Evolutionary conservation across 1,284 basidiomycete genomes (phyloP), one percentile per base, ranked within the genome.

Genomic region (Apiotrichum domesticum): DNA sequence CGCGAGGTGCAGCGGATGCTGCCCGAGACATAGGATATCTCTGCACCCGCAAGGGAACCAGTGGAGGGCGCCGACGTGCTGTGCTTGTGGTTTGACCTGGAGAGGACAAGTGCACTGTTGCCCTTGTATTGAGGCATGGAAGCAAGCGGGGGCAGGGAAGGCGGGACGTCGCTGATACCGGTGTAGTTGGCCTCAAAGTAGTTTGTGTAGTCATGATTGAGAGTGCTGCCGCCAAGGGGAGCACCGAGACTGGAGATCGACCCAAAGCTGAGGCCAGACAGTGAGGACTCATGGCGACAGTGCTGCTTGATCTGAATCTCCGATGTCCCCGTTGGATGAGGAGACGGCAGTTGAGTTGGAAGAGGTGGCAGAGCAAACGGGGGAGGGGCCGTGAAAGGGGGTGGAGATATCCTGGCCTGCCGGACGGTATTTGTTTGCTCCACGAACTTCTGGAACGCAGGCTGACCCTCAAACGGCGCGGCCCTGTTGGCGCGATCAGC

Each of bases 171-270:
- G 15, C 32, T 35, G 21, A 49, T 49, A 7, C 35, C 47, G 14
- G 47, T 49, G 37, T 74, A 74, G 46, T 82, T 54, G 79, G 79
- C 42, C 79, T 73, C 48, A 79, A 85, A 70, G 58, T 72, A 73
- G 61, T 85, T 90, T 50, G 87, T 85, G 72, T 90, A 91, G 1
- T 88, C 87, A 70, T 90, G 87, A 0, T 73, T 74, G 1, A 80
- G 87, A 86, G 54, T 37, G 37, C 47, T 39, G n/a, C 47, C 47
- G 3, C 86, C 81, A 60, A 88, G 78, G 33, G 87, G 82, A 2
- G 79, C 80, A 2, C 88, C 88, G 55, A 88, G 87, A 0, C 87
- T 90, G 0, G 88, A 91, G 32, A 91, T 83, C 0, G 88, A 90
- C 0, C 87, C 84, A 49, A 91, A 85, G 67, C 87, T 90, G 71